These are phyloP conservation scores for Rhizopogon salebrosus DNA, from an alignment of 768 basidiomycete species.

Conservation along the genomic window DNA sequence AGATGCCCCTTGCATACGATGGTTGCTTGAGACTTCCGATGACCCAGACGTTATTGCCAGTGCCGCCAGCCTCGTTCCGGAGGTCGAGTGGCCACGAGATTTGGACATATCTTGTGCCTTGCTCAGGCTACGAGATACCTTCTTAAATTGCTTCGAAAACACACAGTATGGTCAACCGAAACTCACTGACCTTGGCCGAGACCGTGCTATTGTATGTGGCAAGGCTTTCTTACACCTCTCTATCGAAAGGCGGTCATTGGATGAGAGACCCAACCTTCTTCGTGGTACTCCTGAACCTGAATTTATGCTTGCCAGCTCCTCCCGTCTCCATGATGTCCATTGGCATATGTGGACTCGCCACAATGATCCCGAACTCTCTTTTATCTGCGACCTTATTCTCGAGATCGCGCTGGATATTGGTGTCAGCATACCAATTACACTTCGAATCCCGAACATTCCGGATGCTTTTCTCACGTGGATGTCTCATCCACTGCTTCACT, in stretches of 20 bases:
- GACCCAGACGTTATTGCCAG: slow-evolving; percentile 6
- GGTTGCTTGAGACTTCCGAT: slow-evolving; percentile 6
- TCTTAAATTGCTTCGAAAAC: slow-evolving; percentile 3
- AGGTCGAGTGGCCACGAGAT: slow-evolving; percentile 11
- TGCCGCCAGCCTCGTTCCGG: slow-evolving; percentile 10
- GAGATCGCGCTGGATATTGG: neutral
- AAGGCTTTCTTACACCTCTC: slow-evolving; percentile 4
- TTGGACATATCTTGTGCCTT: slow-evolving; percentile 8
- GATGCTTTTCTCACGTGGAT: slow-evolving; percentile 4
- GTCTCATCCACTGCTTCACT: slow-evolving; percentile 5
- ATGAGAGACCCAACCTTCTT: neutral
- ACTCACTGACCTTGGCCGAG: neutral
- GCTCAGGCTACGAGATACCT: slow-evolving; percentile 7
- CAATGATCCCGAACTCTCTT: slow-evolving; percentile 3
- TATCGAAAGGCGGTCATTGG: slow-evolving; percentile 2
- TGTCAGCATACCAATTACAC: neutral
- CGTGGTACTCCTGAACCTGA: neutral
- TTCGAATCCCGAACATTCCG: slow-evolving; percentile 3
- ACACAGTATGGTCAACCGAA: neutral
- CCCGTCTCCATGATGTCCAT: slow-evolving; percentile 1
- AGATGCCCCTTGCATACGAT: slow-evolving; percentile 3
- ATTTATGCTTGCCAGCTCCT: neutral
- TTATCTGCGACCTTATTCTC: slow-evolving; percentile 1
- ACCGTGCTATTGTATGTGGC: slow-evolving; percentile 5
- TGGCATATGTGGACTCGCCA: neutral